phyloP scores from a whole-genome alignment of 208 protist genomes.

The Wallacemonas sp. region DNA sequence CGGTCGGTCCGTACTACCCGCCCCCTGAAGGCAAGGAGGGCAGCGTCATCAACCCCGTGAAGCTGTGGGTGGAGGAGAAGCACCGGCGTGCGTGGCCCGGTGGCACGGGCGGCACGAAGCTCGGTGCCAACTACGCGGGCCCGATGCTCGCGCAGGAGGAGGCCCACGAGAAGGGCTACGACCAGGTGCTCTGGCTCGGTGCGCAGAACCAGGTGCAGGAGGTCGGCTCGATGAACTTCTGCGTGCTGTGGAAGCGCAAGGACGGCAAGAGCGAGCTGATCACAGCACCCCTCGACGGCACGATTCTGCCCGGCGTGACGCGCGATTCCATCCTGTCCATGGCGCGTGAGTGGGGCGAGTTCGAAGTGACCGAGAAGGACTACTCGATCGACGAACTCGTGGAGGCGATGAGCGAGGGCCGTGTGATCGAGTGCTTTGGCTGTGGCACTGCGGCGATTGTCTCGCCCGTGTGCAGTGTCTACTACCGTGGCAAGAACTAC shows the following conservation, averaged over 20 bases:
- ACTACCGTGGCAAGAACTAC: slow-evolving; percentile 72
- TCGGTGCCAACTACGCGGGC: slow-evolving; percentile 93
- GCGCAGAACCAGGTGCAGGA: slow-evolving; percentile 94
- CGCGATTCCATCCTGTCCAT: slow-evolving; percentile 94
- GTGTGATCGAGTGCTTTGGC: slow-evolving; percentile 95
- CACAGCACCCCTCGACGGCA: slow-evolving; percentile 94
- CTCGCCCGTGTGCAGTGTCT: slow-evolving; percentile 88
- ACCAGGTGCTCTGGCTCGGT: slow-evolving; percentile 98
- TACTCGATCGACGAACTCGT: slow-evolving; percentile 90
- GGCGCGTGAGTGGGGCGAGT: slow-evolving; percentile 74
- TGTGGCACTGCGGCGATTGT: slow-evolving; percentile 97
- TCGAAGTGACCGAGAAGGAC: slow-evolving; percentile 81
- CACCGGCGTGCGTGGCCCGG: slow-evolving; percentile 95
- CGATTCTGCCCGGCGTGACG: slow-evolving; percentile 96
- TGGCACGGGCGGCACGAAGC: slow-evolving; percentile 93
- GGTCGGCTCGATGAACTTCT: slow-evolving; percentile 98
- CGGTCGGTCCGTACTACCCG: slow-evolving; percentile 98
- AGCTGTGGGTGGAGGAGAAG: slow-evolving; percentile 87
- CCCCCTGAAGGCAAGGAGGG: slow-evolving; percentile 19
- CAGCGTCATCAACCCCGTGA: slow-evolving; percentile 86
- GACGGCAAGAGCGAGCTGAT: slow-evolving; percentile 87
- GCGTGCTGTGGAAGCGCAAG: slow-evolving; percentile 86
- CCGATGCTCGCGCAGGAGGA: slow-evolving; percentile 84
- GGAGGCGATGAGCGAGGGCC: slow-evolving; percentile 71
- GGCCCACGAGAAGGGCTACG: slow-evolving; percentile 90